Conservation (phyloP, 2,329 filamentous ascomycete species). For the Colletotrichum aenigma region DNA sequence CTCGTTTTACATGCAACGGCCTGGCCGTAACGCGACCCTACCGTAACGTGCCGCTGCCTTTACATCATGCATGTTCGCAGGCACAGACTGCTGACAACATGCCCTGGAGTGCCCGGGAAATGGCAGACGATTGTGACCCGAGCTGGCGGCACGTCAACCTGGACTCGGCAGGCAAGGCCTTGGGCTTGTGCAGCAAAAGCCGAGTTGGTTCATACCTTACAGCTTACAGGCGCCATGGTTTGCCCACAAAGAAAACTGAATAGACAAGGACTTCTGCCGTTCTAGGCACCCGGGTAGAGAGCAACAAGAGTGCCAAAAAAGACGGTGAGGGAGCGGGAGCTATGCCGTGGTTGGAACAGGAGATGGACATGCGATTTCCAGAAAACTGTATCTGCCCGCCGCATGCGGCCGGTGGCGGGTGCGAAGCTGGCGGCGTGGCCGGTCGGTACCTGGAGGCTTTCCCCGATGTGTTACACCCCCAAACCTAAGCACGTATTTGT, state of each 20-base stretch:
- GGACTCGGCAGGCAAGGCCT: neutral
- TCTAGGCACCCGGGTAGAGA: slow-evolving; percentile 3
- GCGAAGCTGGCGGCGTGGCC: neutral
- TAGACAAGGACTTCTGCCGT: neutral
- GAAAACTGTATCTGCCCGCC: neutral
- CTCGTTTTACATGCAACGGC: neutral
- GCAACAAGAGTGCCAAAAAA: slow-evolving; percentile 7
- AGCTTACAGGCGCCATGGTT: neutral
- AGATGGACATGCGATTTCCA: slow-evolving; percentile 3
- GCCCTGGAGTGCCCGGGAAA: neutral
- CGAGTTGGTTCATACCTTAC: neutral
- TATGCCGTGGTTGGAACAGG: neutral
- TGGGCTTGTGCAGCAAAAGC: neutral
- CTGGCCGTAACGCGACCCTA: neutral
- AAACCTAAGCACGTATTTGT: neutral
- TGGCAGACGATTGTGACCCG: neutral
- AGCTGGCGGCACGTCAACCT: neutral
- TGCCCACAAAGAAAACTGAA: neutral
- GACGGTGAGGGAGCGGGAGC: slow-evolving; percentile 12
- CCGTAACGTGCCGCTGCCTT: neutral
- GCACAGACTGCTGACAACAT: neutral
- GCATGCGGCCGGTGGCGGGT: slow-evolving; percentile 5
- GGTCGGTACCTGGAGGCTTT: neutral
- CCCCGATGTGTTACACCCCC: neutral
- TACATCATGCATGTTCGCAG: neutral